Evolutionary conservation across 768 basidiomycete genomes (phyloP).

Genomic region (Trametes gibbosa): DNA sequence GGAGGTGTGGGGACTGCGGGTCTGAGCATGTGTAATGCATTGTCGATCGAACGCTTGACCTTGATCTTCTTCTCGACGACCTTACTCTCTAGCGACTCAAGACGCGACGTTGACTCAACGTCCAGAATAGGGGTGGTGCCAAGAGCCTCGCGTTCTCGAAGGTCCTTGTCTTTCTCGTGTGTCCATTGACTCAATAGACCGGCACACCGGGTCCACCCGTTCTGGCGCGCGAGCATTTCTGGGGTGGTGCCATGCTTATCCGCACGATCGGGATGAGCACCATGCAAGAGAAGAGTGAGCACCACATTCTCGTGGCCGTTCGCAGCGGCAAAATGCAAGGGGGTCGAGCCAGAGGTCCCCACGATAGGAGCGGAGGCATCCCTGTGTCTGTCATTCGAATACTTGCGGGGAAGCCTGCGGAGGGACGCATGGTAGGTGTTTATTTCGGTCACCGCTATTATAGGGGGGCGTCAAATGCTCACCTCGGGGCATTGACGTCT

Average conservation of each 20-base stretch:
- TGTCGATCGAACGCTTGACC: conserved; percentile 79
- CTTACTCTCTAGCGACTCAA: conserved; percentile 18
- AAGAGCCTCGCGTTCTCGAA: conserved; percentile 47
- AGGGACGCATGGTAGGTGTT: not conserved
- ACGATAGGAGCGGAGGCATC: conserved; percentile 69
- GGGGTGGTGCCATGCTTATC: conserved; percentile 95
- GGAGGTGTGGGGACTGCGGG: conserved; percentile 31
- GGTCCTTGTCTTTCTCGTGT: conserved; percentile 58
- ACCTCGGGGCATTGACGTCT: conserved; percentile 97
- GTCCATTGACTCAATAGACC: conserved; percentile 68
- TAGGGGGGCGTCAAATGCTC: conserved; percentile 25
- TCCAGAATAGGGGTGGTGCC: not conserved
- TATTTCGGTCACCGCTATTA: conserved; percentile 1
- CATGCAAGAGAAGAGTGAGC: conserved; percentile 75
- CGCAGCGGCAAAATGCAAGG: conserved; percentile 95
- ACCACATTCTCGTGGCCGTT: conserved; percentile 85
- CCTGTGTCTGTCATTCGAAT: conserved; percentile 66
- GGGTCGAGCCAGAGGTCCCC: conserved; percentile 85
- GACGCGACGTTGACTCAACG: conserved; percentile 6
- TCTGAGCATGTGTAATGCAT: conserved; percentile 50
- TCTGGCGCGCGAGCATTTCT: conserved; percentile 75
- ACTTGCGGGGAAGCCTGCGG: conserved; percentile 66
- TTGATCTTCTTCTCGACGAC: conserved; percentile 44
- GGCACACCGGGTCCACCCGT: conserved; percentile 79
- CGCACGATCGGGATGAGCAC: conserved; percentile 74